Evolutionary conservation across 148 eudicot species (phyloP), one percentile per base, ranked within the genome.

Genomic region (Chenopodium suecicum): DNA sequence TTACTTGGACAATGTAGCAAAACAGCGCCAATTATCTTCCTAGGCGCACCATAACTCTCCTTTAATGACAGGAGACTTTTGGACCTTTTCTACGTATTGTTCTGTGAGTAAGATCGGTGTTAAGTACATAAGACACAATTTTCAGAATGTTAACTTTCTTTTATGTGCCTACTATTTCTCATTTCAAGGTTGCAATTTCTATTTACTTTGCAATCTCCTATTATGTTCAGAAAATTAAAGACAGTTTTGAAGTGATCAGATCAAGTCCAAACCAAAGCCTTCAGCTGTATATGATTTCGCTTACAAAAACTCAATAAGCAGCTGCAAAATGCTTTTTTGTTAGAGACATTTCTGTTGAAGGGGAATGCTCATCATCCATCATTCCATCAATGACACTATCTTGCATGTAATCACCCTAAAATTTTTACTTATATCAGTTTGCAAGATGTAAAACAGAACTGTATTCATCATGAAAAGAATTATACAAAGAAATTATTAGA

Each of bases 61-160:
- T 72, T 68, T 91, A 70, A 92, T 92, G 96, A 83, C 82, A 71
- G 96, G 93, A 92, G 84, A 92, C 91, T 66, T 92, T 92, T 84
- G 96, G 96, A 31, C 96, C 96, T 68, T 86, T 92, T 74, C 89
- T 92, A 64, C 91, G 94, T 81, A 91, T 92, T 64, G 75, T 92
- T 78, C 96, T 12, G 93, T 92, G 73, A 92, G 94, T 80, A 58
- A 48, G 19, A 56, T 29, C 56, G 73, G 4, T 70, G 11, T 62
- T 70, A 17, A 76, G 22, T 44, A 67, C 70, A 54, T 32, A n/a
- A 50, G 34, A n/a, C 9, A 10, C 44, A 7, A 27, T 2, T 13
- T 48, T 37, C 14, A 50, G 54, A 50, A 50, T 50, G 9, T 50
- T 56, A 13, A 17, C 16, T 13, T 56, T 56, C 17, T 14, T 14